Conservation (phyloP, 805 yeast genomes). For the Henningerozyma blattae region DNA sequence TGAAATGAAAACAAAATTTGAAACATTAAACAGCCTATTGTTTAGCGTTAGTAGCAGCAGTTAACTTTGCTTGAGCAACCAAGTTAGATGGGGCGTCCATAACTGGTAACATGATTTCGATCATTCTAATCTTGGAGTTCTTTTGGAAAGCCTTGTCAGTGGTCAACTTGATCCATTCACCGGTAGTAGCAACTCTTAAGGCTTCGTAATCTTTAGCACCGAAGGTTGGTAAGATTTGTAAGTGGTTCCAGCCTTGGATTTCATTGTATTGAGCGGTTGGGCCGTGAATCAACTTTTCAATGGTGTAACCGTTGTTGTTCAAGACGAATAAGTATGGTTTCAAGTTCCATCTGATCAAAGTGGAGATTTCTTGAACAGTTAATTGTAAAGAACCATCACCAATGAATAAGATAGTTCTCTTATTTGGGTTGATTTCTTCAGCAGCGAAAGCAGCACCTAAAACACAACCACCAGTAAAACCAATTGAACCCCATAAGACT, state of each 20-base stretch:
- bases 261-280: conserved; percentile 50
- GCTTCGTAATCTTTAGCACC: conserved; percentile 44
- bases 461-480: conserved; percentile 56
- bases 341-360: conserved; percentile 54
- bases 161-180: conserved; percentile 45
- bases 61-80: conserved; percentile 53
- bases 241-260: conserved; percentile 60
- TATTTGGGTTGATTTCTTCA: conserved; percentile 46
- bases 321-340: conserved; percentile 58
- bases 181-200: conserved; percentile 39
- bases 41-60: conserved; percentile 36
- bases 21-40: no score
- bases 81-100: conserved; percentile 62
- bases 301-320: conserved; percentile 66
- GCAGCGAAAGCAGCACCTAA: conserved; percentile 61
- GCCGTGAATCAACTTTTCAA: conserved; percentile 66
- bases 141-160: conserved; percentile 35
- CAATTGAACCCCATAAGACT: conserved; percentile 69
- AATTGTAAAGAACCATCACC: conserved; percentile 72
- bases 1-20: no score
- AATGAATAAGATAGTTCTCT: conserved; percentile 53
- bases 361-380: conserved; percentile 63
- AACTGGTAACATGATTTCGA: conserved; percentile 56
- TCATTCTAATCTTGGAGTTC: conserved; percentile 48
- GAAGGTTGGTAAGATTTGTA: conserved; percentile 38